These are phyloP conservation scores for Suillus bovinus DNA, from an alignment of 768 basidiomycete species.

Conservation along the genomic window DNA sequence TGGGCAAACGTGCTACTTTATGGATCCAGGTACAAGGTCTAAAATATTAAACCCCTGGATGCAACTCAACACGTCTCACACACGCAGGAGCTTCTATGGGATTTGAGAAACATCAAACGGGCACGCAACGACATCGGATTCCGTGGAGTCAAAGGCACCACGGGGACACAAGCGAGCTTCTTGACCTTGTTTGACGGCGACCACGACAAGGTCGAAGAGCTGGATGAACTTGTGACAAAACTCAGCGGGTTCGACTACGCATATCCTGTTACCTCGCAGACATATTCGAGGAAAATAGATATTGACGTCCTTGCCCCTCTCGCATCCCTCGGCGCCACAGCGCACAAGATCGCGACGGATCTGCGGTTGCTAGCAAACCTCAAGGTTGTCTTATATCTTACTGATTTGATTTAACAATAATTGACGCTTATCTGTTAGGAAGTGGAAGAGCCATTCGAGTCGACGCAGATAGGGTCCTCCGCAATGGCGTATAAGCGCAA, in stretches of 20 bases:
- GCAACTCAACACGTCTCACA: not conserved
- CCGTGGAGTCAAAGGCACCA: conserved; percentile 99
- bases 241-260: conserved; percentile 92
- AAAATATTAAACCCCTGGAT: not conserved
- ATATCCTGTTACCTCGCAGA: conserved; percentile 98
- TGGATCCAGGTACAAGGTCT: conserved; percentile 78
- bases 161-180: conserved; percentile 97
- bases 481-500: conserved; percentile 99
- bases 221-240: conserved; percentile 87
- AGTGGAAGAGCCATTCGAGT: conserved; percentile 98
- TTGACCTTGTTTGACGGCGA: conserved; percentile 92
- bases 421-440: conserved; percentile 52
- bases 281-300: conserved; percentile 98
- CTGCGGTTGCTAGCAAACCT: conserved; percentile 91
- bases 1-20: conserved; percentile 93
- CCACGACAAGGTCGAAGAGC: conserved; percentile 90
- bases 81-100: conserved; percentile 87
- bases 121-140: conserved; percentile 93
- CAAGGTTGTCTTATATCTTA: conserved; percentile 50
- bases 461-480: conserved; percentile 95
- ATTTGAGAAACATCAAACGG: conserved; percentile 88
- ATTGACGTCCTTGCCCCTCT: conserved; percentile 89
- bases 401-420: not conserved
- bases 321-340: conserved; percentile 89
- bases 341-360: conserved; percentile 97